Conservation (phyloP, 73 alveolate species). For the Paramecium bursaria region DNA sequence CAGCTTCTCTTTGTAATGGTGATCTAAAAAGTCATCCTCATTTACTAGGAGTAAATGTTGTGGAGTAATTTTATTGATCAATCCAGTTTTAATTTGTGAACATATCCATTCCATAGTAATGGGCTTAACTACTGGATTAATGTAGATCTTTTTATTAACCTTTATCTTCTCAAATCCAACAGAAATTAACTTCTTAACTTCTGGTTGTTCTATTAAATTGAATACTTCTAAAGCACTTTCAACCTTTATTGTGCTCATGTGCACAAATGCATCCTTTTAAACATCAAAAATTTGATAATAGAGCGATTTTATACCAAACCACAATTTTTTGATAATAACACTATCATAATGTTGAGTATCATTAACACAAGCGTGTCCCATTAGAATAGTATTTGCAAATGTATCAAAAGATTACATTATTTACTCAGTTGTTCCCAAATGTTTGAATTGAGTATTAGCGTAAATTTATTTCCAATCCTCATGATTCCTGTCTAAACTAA, state of each 20-base stretch:
- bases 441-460: not conserved
- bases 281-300: conserved; percentile 51
- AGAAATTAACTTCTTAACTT: conserved; percentile 11
- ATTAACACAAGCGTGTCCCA: conserved; percentile 44
- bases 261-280: conserved; percentile 39
- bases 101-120: conserved; percentile 12
- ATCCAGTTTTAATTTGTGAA: not conserved
- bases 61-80: conserved; percentile 17
- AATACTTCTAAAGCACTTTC: conserved; percentile 51
- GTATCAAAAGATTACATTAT: conserved; percentile 32
- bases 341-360: not conserved
- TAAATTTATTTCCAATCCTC: conserved; percentile 32
- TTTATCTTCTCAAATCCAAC: conserved; percentile 14
- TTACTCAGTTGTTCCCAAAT: conserved; percentile 24
- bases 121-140: conserved; percentile 51
- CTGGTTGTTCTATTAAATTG: conserved; percentile 50
- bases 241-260: conserved; percentile 52
- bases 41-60: not conserved
- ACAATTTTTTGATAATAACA: not conserved
- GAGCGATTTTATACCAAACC: not conserved
- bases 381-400: conserved; percentile 33
- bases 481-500: conserved; percentile 39
- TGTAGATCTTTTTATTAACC: conserved; percentile 44
- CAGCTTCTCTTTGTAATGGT: not conserved
- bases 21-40: conserved; percentile 66